Evolutionary conservation across 2,329 filamentous ascomycete genomes (phyloP).

Genomic region (Colletotrichum sojae): DNA sequence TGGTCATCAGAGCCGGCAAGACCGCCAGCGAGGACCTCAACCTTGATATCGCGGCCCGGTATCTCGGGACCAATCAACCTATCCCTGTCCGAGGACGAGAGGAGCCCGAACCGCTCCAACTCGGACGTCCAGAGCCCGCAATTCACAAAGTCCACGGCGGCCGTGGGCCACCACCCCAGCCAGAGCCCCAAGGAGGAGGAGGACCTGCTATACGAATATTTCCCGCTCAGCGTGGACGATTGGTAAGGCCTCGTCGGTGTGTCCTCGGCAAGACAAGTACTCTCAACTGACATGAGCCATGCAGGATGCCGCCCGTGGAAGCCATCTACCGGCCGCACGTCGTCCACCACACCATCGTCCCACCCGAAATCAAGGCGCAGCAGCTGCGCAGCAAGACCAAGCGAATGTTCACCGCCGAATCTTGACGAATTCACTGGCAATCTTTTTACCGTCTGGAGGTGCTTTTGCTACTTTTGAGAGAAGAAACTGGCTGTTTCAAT

Average conservation of each 20-base stretch:
- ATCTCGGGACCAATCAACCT: conserved; percentile 63
- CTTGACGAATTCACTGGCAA: background rate
- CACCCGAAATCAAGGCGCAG: conserved; percentile 78
- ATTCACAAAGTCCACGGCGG: conserved; percentile 55
- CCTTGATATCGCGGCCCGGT: conserved; percentile 32
- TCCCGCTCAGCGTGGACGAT: conserved; percentile 90
- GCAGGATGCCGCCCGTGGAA: conserved; percentile 86
- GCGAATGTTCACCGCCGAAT: conserved; percentile 80
- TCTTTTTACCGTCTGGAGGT: too few relatives aligned
- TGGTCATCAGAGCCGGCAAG: conserved; percentile 58
- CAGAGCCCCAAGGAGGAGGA: conserved; percentile 81
- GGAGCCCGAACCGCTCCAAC: conserved; percentile 66
- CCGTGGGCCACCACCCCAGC: conserved; percentile 55
- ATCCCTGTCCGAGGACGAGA: conserved; percentile 73
- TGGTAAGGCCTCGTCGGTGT: conserved; percentile 66
- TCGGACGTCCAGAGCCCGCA: conserved; percentile 67
- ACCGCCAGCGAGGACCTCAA: conserved; percentile 3
- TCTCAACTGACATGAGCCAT: background rate
- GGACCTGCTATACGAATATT: conserved; percentile 94
- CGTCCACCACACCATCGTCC: conserved; percentile 86
- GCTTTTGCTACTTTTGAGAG: too few relatives aligned
- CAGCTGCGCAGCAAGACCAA: conserved; percentile 77
- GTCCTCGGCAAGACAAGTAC: conserved; percentile 46
- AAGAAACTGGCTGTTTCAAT: too few relatives aligned
- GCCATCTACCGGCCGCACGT: conserved; percentile 93